These are phyloP conservation scores for Globisporangium megalacanthum DNA, from an alignment of 352 stramenopile genomes.

Conservation along the genomic window DNA sequence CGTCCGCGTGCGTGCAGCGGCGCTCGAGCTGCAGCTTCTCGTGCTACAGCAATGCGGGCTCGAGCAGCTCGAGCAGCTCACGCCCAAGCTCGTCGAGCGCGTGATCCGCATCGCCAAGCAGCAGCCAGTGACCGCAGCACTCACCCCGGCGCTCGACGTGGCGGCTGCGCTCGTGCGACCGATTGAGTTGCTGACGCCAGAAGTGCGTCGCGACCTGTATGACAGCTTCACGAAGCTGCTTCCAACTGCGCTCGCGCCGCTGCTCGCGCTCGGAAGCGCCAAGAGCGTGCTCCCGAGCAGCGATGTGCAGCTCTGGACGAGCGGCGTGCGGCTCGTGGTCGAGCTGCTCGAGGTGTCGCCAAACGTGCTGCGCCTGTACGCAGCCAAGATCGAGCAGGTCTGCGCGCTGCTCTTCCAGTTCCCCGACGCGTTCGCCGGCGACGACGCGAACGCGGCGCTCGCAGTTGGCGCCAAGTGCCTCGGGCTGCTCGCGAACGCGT, in stretches of 20 bases:
- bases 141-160: slow-evolving; percentile 38
- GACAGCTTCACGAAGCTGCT: slow-evolving; percentile 60
- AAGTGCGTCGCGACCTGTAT: slow-evolving; percentile 54
- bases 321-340: slow-evolving; percentile 35
- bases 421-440: slow-evolving; percentile 18
- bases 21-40: slow-evolving; percentile 58
- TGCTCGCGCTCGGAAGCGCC: slow-evolving; percentile 22
- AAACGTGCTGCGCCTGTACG: slow-evolving; percentile 47
- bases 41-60: slow-evolving; percentile 51
- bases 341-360: slow-evolving; percentile 47
- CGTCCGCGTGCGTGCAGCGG: slow-evolving; percentile 30
- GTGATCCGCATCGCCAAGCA: slow-evolving; percentile 69
- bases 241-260: slow-evolving; percentile 36
- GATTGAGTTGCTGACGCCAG: slow-evolving; percentile 43
- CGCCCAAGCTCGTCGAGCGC: slow-evolving; percentile 53
- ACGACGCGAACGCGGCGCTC: slow-evolving; percentile 8
- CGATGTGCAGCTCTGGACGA: slow-evolving; percentile 23
- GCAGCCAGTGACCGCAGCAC: slow-evolving; percentile 28
- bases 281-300: slow-evolving; percentile 20
- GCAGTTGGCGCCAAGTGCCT: slow-evolving; percentile 37
- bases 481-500: slow-evolving; percentile 46
- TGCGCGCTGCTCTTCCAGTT: slow-evolving; percentile 29
- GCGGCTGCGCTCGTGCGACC: slow-evolving; percentile 38
- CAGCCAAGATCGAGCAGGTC: slow-evolving; percentile 59
- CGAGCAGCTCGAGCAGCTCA: slow-evolving; percentile 48